Percentiles rank a stretch among this genome's conserved stretches.
These are phyloP conservation scores for Euphrasia arctica DNA, from an alignment of 305 asterid species.

Conservation along the genomic window DNA sequence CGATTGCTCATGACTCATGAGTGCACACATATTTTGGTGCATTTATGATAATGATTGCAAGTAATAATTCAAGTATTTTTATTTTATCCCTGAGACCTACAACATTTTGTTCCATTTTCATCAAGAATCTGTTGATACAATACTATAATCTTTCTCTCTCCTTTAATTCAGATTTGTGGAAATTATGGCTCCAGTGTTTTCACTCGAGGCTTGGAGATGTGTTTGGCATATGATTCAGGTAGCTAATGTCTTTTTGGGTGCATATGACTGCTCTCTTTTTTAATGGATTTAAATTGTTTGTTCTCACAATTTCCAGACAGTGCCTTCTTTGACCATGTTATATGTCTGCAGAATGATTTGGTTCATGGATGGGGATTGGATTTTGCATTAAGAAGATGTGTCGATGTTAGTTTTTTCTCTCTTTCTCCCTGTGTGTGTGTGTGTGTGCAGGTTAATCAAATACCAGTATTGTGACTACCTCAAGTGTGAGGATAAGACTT, in stretches of 20 bases:
- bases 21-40: not conserved
- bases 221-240: constrained; percentile 98
- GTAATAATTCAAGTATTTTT: too few species aligned
- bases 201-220: constrained; percentile 89
- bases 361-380: constrained; percentile 97
- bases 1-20: not conserved
- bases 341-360: constrained; percentile 68
- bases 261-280: not conserved
- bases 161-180: constrained; percentile 64
- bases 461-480: too few species aligned
- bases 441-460: too few species aligned
- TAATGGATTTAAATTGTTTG: not conserved
- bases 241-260: constrained; percentile 13
- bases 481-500: too few species aligned
- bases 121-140: constrained; percentile 12
- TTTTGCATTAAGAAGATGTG: constrained; percentile 86
- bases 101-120: not conserved
- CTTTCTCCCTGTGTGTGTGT: constrained; percentile 7
- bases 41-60: constrained; percentile 7
- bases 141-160: constrained; percentile 8
- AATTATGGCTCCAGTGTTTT: constrained; percentile 89
- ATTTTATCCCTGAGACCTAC: too few species aligned
- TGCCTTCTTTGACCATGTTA: constrained; percentile 20
- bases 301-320: not conserved
- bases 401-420: constrained; percentile 56